phyloP scores from a whole-genome alignment of 2,329 filamentous ascomycete species.

The Apiospora koreana region DNA sequence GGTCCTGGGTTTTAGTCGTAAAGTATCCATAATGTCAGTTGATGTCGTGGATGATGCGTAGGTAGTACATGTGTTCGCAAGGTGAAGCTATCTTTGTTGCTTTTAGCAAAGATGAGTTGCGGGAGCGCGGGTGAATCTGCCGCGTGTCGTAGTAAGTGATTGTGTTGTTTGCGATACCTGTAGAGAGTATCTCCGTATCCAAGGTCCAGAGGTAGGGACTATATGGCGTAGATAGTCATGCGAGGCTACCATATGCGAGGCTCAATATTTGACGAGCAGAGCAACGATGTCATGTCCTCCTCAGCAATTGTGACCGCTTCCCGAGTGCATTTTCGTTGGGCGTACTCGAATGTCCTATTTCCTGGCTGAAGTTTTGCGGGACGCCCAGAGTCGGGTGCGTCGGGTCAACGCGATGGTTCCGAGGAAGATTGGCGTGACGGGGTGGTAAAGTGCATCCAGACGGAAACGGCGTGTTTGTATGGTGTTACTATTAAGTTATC shows the following conservation, averaged over 20 bases:
- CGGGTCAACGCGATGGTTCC: background rate
- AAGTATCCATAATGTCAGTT: conserved; percentile 49
- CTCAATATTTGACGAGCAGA: background rate
- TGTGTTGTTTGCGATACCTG: background rate
- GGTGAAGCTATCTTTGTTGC: background rate
- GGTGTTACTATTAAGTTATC: background rate
- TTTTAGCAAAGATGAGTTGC: background rate
- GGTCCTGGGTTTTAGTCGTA: conserved; percentile 54
- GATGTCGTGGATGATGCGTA: background rate
- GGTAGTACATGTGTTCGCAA: background rate
- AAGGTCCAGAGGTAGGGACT: background rate
- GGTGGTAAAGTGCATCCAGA: background rate
- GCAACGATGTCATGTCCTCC: conserved; percentile 8
- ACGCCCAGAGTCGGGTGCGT: background rate
- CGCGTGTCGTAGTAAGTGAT: conserved; percentile 1
- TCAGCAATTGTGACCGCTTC: conserved; percentile 1
- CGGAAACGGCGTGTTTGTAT: background rate
- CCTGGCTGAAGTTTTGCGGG: background rate
- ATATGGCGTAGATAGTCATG: background rate
- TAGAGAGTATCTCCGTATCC: background rate
- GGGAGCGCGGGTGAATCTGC: background rate
- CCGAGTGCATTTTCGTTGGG: conserved; percentile 4
- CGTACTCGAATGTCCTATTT: background rate
- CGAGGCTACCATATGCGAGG: background rate
- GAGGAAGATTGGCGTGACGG: background rate